Evolutionary conservation across 1,139 yeast genomes (phyloP).

Genomic region (Pichia sp.): DNA sequence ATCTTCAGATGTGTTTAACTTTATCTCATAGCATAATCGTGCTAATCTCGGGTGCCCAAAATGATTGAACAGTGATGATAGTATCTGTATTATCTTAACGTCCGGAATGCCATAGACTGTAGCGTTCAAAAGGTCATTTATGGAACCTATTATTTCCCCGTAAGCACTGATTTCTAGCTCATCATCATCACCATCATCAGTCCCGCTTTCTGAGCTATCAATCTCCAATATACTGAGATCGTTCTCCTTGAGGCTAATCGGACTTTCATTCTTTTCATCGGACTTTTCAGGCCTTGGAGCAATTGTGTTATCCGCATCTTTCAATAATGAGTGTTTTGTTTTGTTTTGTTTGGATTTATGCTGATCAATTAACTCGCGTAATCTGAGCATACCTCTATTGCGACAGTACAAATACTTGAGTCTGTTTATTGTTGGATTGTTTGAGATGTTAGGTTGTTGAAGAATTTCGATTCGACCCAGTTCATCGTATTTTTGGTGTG

Average conservation of each 20-base stretch:
- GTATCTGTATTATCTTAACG: conserved; percentile 42
- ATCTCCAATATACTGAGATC: background rate
- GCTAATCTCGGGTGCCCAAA: conserved; percentile 50
- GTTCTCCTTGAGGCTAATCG: background rate
- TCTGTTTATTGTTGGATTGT: conserved; percentile 62
- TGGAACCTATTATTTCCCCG: conserved; percentile 34
- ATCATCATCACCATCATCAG: conserved; percentile 22
- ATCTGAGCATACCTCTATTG: conserved; percentile 71
- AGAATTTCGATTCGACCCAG: conserved; percentile 68
- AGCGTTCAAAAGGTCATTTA: conserved; percentile 55
- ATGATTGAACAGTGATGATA: conserved; percentile 47
- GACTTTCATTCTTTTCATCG: background rate
- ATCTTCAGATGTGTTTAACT: conserved; percentile 28
- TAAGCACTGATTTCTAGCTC: conserved; percentile 22
- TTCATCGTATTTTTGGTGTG: conserved; percentile 54
- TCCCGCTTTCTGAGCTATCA: conserved; percentile 17
- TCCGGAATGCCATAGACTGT: conserved; percentile 65
- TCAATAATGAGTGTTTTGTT: background rate
- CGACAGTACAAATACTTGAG: conserved; percentile 74
- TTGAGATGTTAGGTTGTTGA: conserved; percentile 37
- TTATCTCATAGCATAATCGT: conserved; percentile 62
- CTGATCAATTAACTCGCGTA: conserved; percentile 42
- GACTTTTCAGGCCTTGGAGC: background rate
- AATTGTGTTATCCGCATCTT: background rate
- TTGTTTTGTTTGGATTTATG: conserved; percentile 8